Evolutionary conservation across 1,284 basidiomycete genomes (phyloP), one percentile per base, ranked within the genome.

Genomic region (Austroboletus olivaceoglutinosus): DNA sequence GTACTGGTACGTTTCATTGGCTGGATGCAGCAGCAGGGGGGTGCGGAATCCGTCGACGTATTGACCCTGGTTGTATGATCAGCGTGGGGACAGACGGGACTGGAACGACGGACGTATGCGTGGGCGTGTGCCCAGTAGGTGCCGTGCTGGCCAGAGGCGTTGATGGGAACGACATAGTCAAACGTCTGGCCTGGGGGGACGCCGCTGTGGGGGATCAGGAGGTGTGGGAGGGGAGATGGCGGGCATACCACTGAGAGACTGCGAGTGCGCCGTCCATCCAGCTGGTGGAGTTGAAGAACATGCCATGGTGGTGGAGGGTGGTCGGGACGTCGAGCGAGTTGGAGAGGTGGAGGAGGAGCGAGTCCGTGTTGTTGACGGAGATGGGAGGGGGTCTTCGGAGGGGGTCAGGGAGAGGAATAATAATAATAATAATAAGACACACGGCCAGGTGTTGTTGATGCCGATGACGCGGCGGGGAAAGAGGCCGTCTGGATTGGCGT

Each of bases 381-480:
- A 94, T 72, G 0, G 91, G 83, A 5, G 93, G 93, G 2, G 90
- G 91, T 29, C 89, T 91, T 62, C 7, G 38, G 19, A 30, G 29
- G 19, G 19, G 16, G 29, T 37, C 13, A 22, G 16, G n/a, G 3
- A 6, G 13, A 13, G 11, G 22, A 47, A 10, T 25, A 43, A 27
- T 27, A 38, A 11, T 1, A 11, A 38, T 7, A 15, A 2, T 2
- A 0, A 31, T 4, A 18, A 48, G 9, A 76, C 90, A 70, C 69
- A 93, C 86, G 93, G 93, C 93, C 93, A 97, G 5, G 89, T 86
- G 18, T 85, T 83, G 65, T 97, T 97, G 48, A 96, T 81, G 50
- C 93, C 93, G 51, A 96, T 83, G 44, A 84, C 92, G 27, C 83
- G 76, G 46, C 93, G 84, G 23, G 82, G 74, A 48, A 73, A 78